Conservation (phyloP, 208 protist genomes). For the Acanthamoeba castellanii region DNA sequence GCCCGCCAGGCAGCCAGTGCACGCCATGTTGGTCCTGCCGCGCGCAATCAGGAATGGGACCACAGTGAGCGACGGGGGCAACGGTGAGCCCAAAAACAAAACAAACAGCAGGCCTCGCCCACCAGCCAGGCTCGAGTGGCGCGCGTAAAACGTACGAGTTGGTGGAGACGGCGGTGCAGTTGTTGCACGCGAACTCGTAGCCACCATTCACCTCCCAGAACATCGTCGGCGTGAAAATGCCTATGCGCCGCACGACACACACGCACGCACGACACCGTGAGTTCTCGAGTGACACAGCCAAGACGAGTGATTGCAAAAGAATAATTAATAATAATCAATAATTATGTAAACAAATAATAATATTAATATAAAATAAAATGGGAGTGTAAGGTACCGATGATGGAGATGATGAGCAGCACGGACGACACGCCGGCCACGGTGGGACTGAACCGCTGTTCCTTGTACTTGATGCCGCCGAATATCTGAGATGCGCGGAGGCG, state of each 20-base stretch:
- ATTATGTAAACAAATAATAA: no score
- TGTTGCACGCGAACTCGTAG: not conserved
- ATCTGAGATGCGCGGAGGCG: conserved; percentile 28
- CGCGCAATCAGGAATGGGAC: no score
- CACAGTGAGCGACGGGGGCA: no score
- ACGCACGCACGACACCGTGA: not conserved
- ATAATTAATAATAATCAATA: no score
- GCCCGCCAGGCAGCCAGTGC: not conserved
- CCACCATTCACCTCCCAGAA: conserved; percentile 86
- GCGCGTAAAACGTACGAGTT: not conserved
- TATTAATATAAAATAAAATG: not conserved
- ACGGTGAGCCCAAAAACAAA: no score
- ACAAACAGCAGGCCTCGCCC: no score
- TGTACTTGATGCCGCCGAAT: conserved; percentile 88
- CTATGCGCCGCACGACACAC: not conserved
- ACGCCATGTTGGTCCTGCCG: conserved; percentile 2
- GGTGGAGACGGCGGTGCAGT: not conserved
- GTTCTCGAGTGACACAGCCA: no score
- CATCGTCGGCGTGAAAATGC: conserved; percentile 86
- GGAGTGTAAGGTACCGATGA: conserved; percentile 76
- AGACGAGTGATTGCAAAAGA: no score
- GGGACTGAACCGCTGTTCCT: conserved; percentile 89
- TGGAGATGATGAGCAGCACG: conserved; percentile 87
- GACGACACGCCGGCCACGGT: conserved; percentile 84
- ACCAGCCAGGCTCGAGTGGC: no score